A percentile compares a stretch with the other conserved stretches of the same genome.
Conservation (phyloP, 371 early-diverging fungal species). For the Lichtheimia hyalospora region DNA sequence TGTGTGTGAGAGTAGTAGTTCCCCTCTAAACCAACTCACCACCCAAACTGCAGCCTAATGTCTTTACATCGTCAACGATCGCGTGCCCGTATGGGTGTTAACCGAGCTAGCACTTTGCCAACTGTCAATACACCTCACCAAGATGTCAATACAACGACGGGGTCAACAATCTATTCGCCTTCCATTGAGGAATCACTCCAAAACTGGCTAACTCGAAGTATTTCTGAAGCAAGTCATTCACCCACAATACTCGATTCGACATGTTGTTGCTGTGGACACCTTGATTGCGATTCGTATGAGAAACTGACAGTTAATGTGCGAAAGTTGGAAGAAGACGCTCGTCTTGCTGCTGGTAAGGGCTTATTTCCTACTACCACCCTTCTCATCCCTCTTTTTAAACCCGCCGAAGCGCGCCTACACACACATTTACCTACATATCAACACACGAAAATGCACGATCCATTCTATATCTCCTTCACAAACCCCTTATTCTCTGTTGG, state of each 20-base stretch:
- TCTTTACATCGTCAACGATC: slow-evolving; percentile 9
- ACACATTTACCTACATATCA: no score
- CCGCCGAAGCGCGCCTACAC: no score
- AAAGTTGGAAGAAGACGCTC: slow-evolving; percentile 42
- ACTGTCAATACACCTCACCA: neutral
- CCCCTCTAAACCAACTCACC: neutral
- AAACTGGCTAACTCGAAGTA: slow-evolving; percentile 36
- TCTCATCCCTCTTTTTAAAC: no score
- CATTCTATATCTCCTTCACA: neutral
- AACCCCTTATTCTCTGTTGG: neutral
- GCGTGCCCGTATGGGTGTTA: neutral
- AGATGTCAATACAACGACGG: neutral
- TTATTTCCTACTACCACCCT: neutral
- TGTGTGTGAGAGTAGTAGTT: no score
- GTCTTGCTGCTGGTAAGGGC: slow-evolving; percentile 46
- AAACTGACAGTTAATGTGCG: slow-evolving; percentile 25
- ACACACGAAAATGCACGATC: no score
- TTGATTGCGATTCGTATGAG: slow-evolving; percentile 30
- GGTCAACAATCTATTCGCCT: slow-evolving; percentile 2
- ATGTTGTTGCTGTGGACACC: slow-evolving; percentile 38
- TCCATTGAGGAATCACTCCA: slow-evolving; percentile 40
- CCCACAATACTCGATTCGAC: slow-evolving; percentile 17
- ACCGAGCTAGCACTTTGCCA: neutral
- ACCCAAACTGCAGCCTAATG: neutral
- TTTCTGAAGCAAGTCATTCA: slow-evolving; percentile 17